Conservation (phyloP, 371 early-diverging fungal genomes). For the Capillidium heterosporum region DNA sequence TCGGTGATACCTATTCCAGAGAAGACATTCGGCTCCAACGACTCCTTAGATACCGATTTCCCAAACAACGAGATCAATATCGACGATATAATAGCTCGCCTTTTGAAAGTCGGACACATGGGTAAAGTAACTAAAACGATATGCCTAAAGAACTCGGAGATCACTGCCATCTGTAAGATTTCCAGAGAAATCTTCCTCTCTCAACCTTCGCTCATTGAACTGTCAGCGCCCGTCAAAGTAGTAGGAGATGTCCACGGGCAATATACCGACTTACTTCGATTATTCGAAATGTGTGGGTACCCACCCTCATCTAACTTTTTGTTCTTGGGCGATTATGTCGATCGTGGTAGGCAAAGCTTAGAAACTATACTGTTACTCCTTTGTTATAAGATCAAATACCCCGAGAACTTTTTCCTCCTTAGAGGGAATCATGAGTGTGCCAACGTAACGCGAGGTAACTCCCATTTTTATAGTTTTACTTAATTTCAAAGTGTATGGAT, state of each 20-base stretch:
- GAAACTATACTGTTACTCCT: slow-evolving; percentile 86
- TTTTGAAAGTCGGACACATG: slow-evolving; percentile 61
- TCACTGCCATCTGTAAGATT: slow-evolving; percentile 66
- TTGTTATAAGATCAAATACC: slow-evolving; percentile 90
- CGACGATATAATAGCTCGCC: slow-evolving; percentile 71
- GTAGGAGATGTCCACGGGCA: slow-evolving; percentile 92
- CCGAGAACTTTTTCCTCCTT: slow-evolving; percentile 82
- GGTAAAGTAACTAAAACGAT: slow-evolving; percentile 32
- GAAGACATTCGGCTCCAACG: background rate
- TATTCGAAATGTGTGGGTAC: slow-evolving; percentile 71
- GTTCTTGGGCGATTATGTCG: slow-evolving; percentile 94
- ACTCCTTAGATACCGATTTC: background rate
- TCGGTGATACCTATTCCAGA: background rate
- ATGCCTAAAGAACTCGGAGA: slow-evolving; percentile 62
- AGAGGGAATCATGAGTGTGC: slow-evolving; percentile 96
- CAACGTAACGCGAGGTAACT: slow-evolving; percentile 52
- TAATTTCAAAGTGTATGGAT: slow-evolving; percentile 66
- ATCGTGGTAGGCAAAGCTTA: slow-evolving; percentile 89
- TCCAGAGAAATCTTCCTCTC: slow-evolving; percentile 81
- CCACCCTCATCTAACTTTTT: slow-evolving; percentile 80
- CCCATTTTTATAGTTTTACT: background rate
- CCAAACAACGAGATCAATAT: slow-evolving; percentile 31
- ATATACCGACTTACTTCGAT: slow-evolving; percentile 64
- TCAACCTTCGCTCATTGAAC: slow-evolving; percentile 87
- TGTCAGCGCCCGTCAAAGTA: slow-evolving; percentile 93